Conservation (phyloP, 2,329 filamentous ascomycete genomes). For the Cladophialophora carrionii region DNA sequence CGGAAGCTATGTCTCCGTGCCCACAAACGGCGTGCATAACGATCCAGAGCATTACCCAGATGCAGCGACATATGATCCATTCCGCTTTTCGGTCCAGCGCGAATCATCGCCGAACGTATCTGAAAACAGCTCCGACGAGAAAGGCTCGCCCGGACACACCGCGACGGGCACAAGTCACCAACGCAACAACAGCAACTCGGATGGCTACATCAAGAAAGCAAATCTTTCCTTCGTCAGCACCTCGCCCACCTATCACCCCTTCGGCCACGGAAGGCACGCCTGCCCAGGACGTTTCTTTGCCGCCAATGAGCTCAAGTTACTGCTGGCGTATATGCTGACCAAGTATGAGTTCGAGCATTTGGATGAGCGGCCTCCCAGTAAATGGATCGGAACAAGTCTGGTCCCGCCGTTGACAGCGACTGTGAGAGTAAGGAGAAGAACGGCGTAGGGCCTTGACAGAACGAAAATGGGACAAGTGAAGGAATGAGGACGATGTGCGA, state of each 20-base stretch:
- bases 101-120: slow-evolving; percentile 45
- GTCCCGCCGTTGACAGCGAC: slow-evolving; percentile 32
- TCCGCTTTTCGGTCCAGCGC: slow-evolving; percentile 53
- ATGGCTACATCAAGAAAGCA: slow-evolving; percentile 41
- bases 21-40: slow-evolving; percentile 53
- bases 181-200: slow-evolving; percentile 14
- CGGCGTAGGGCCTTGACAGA: neutral
- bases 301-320: slow-evolving; percentile 39
- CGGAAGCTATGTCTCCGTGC: slow-evolving; percentile 51
- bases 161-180: neutral
- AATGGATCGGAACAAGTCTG: slow-evolving; percentile 26
- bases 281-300: slow-evolving; percentile 45
- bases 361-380: slow-evolving; percentile 18
- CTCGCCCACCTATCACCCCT: slow-evolving; percentile 56
- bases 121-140: slow-evolving; percentile 6
- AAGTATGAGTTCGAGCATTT: slow-evolving; percentile 41
- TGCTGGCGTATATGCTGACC: slow-evolving; percentile 40
- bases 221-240: slow-evolving; percentile 60
- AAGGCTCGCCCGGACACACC: neutral
- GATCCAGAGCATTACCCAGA: slow-evolving; percentile 52
- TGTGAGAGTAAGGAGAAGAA: slow-evolving; percentile 27
- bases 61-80: slow-evolving; percentile 53
- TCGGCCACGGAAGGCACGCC: slow-evolving; percentile 61
- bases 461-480: neutral
- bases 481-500: neutral